Evolutionary conservation across 257 asterid species (phyloP), one percentile per base, ranked within the genome.

Genomic region (Prunella vulgaris): DNA sequence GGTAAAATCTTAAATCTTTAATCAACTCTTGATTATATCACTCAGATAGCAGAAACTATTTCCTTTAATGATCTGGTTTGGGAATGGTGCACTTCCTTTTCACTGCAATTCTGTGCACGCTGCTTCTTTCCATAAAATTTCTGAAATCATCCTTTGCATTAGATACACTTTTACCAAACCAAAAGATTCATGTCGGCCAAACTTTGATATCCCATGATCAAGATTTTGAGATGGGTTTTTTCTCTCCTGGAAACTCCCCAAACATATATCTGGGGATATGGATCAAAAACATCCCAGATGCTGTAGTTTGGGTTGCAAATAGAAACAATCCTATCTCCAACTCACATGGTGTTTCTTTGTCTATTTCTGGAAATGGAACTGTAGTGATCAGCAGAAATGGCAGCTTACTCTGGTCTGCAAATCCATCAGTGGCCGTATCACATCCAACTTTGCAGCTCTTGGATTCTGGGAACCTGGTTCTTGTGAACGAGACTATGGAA

Each of bases 221-320:
- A 38, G 25, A 53, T 13, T 77, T 77, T 25, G 74, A 66, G 65
- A 30, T 73, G 30, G 76, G 78, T 7, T 79, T 79, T 61, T 79
- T 79, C 83, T 53, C 74, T 25, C 83, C 80, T 3, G 83, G 83
- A 14, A 42, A 18, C 13, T 72, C 80, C 75, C 21, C 7, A 3
- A 61, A 63, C 32, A 4, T n/a, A 1, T 79, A 27, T 46, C 12
- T 79, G 46, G 83, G 83, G 15, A 60, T 79, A 51, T 79, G 83
- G 83, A 74, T 65, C 59, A 74, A 53, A 66, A 21, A 48, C 53
- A 79, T 78, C 14, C 80, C 78, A 1, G 73, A 62, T 5, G 28
- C 60, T 2, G 63, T 68, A 8, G 75, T 60, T 33, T 75, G 83
- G 83, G 80, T 79, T 33, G 79, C 83, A 25, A 79, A 79, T 32